Base-by-base conservation (phyloP, 2,329 filamentous ascomycete genomes). In the Microcyclospora tardicrescens region DNA sequence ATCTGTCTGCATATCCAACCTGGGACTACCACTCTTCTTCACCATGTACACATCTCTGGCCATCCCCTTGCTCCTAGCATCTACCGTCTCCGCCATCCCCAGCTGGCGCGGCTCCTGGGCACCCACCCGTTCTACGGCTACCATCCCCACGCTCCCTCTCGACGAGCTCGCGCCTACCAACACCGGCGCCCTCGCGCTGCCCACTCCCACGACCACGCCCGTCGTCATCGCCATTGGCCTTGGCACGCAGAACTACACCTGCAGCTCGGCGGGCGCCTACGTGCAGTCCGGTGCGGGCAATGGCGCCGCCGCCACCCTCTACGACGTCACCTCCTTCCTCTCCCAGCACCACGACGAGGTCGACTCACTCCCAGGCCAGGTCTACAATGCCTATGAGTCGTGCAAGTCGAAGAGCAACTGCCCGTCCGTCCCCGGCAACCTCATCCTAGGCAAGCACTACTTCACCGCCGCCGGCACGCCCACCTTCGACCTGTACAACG, bases 221-320 rank as follows among this genome's bases (percentile, higher is more conserved):
- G 53, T 52, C 40, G 51, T 51, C 61, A 71, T 81, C 44, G 68
- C 67, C 40, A 60, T 81, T 32, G 77, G 77, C 48, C 70, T 77
- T 49, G 77, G 77, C 41, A 71, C 77, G 50, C 77, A 81, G 53
- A 81, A 81, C 68, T 81, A 81, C 65, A 77, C 73, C 29, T 81
- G 77, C 59, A 55, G 50, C 24, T 42, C 52, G 9, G 45, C 45
- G 11, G 36, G 37, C 30, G 44, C 40, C 24, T 56, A 46, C 42
- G 40, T 50, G 45, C 40, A 46, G 35, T 48, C 57, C 55, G 2
- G 47, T 50, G 0, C 61, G 66, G 24, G 50, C 50, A 5, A 57
- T 64, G 62, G 64, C n/a, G 55, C 61, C 35, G 51, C 62, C 6
- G 48, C 62, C n/a, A 67, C 71, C 2, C 72, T 72, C 47, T 59